Base-by-base conservation (phyloP, 2,329 filamentous ascomycete species). In the Pseudomassariella vexata region DNA sequence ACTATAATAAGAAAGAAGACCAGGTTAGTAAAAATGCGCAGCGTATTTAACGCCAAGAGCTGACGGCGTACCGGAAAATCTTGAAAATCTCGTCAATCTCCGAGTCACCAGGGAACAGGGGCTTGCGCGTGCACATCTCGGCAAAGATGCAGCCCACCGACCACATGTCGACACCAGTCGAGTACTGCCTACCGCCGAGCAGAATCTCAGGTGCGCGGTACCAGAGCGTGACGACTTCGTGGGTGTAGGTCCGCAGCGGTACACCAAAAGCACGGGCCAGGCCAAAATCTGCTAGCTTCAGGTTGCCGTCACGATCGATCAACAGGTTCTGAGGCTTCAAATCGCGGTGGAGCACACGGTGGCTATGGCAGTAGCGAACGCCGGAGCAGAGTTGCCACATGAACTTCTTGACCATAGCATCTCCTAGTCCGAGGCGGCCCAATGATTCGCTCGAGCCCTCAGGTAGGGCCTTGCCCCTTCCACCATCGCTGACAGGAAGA, bases 161-260 rank as follows among this genome's bases (percentile, higher is more conserved):
- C 88, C 88, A 95, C 85, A 94, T 94, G 53, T 95, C 88, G 24
- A 95, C 87, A 35, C 88, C 87, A 11, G 88, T 95, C n/a, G 85
- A 92, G 64, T 95, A 95, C 58, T 94, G 87, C 30, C 88, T 79
- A 37, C 88, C 86, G 54, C 88, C 88, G 2, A 95, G 77, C n/a
- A 95, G 73, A 60, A 95, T 94, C 58, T 95, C 88, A 1, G 88
- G 88, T 7, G 86, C 75, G 40, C 88, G 82, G 58, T 95, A 95
- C 87, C 87, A 94, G 36, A 94, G 70, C 2, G 87, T 94, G 38
- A 94, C 87, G 21, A 23, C 21, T n/a, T 23, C 21, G 21, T 23
- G 8, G 21, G 21, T 9, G 21, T 9, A 23, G 21, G 21, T 23
- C 9, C n/a, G 8, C 9, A 23, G 9, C 9, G 21, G 21, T 8